Evolutionary conservation across 257 asterid species (phyloP).

Genomic region (Haberlea rhodopensis): DNA sequence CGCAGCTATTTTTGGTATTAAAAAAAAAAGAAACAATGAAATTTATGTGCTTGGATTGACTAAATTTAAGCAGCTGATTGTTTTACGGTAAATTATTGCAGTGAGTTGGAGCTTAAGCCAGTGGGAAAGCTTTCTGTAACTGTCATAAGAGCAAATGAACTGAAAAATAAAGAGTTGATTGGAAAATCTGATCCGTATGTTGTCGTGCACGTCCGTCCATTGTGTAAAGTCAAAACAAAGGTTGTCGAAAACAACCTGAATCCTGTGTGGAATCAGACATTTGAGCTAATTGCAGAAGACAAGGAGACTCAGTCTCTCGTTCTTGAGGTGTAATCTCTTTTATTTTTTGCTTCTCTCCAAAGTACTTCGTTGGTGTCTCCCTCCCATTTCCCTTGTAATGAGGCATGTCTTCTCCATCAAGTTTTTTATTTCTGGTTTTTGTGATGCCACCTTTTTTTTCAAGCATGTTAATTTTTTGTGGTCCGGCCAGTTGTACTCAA

Average conservation of each 20-base stretch:
- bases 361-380: neutral
- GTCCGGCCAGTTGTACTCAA: neutral
- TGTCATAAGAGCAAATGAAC: slow-evolving; percentile 58
- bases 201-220: slow-evolving; percentile 73
- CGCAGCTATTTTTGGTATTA: neutral
- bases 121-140: slow-evolving; percentile 78
- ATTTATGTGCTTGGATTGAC: neutral
- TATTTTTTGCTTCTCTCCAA: too few species aligned
- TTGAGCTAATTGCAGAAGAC: slow-evolving; percentile 87
- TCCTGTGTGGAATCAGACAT: slow-evolving; percentile 83
- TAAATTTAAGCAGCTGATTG: neutral
- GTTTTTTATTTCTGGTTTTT: neutral
- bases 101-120: slow-evolving; percentile 98
- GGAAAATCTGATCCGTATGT: slow-evolving; percentile 98
- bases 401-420: neutral
- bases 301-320: slow-evolving; percentile 88
- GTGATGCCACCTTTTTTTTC: neutral
- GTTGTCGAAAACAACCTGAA: slow-evolving; percentile 86
- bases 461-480: neutral
- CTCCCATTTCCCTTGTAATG: slow-evolving; percentile 2
- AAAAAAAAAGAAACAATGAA: too few species aligned
- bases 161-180: slow-evolving; percentile 88
- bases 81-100: slow-evolving; percentile 32
- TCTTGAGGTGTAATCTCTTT: slow-evolving; percentile 95
- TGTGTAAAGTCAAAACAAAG: slow-evolving; percentile 87